Evolutionary conservation across 2,329 filamentous ascomycete species (phyloP).

Genomic region (Exophiala dermatitidis): DNA sequence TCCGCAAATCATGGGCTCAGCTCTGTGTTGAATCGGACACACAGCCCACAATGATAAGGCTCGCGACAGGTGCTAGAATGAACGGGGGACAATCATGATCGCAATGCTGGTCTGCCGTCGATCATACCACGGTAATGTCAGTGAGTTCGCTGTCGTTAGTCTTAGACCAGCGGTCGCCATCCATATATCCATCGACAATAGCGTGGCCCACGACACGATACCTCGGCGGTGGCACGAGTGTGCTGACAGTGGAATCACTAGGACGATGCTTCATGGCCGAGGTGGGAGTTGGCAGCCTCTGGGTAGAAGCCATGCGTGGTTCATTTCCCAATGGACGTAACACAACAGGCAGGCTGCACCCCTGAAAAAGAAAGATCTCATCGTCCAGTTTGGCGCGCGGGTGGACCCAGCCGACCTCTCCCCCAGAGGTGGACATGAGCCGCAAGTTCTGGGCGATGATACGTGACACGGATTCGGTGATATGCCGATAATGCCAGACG

Average conservation of each 20-base stretch:
- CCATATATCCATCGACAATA: background rate
- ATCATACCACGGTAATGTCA: background rate
- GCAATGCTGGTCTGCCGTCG: too few relatives aligned
- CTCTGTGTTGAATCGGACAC: too few relatives aligned
- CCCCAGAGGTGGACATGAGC: background rate
- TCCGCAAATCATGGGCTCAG: too few relatives aligned
- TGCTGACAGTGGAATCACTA: background rate
- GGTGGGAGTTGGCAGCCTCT: background rate
- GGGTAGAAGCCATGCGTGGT: background rate
- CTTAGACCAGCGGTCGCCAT: background rate
- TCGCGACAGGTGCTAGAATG: background rate
- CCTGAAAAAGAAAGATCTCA: background rate
- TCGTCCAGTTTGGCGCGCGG: background rate
- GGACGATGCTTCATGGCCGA: background rate
- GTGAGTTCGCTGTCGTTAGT: background rate
- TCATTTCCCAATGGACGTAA: background rate
- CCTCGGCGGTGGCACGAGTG: background rate
- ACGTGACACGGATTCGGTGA: background rate
- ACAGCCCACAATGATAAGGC: too few relatives aligned
- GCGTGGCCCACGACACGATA: background rate
- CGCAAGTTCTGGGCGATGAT: background rate
- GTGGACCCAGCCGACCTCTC: background rate
- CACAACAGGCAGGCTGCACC: background rate
- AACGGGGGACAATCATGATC: background rate
- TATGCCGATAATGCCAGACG: background rate